Base-by-base conservation (phyloP, 2,329 filamentous ascomycete species). In the Juglanconis oblonga region DNA sequence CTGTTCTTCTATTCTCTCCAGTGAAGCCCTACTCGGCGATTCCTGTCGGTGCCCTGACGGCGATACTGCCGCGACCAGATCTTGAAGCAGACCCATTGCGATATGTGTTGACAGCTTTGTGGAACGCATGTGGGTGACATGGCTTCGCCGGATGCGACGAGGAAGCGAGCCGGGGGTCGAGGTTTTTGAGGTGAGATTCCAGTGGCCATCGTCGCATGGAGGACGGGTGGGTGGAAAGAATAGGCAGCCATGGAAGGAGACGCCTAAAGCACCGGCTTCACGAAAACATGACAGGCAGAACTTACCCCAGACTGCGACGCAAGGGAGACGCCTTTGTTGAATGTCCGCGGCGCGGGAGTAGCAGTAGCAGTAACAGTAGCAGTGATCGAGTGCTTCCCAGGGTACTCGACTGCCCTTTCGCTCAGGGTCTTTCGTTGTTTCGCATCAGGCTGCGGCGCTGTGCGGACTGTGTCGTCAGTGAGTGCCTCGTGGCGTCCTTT, bases 401-500 rank as follows among this genome's bases (percentile, higher is more conserved):
- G 71, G 62, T 78, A 80, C 61, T 88, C 85, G 62, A 72, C 80
- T 36, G 80, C 83, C 65, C 78, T 77, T 58, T 87, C 83, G 24
- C 72, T 73, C 32, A 87, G 73, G 13, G 82, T 84, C 67, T 85
- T 86, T 59, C 86, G 79, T 48, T 48, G 45, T 72, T 89, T 89
- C 3, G 84, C 68, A 53, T 85, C 81, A 24, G 85, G 79, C 67
- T 84, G 78, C 29, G 74, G 65, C 55, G 79, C 84, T 87, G 64
- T 52, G 53, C 58, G 59, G 59, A 54, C 64, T 62, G 67, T 44
- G 56, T 48, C 45, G 52, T 64, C 54, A 58, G 57, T 62, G 14
- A n/a, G 63, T 63, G 32, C 29, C 17, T 57, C 40, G 57, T 59
- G 29, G 49, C 36, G n/a, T 31, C n/a, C n/a, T 36, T 36, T 31